These are phyloP conservation scores for Cinchona pubescens DNA, from an alignment of 257 asterid genomes.

Conservation along the genomic window DNA sequence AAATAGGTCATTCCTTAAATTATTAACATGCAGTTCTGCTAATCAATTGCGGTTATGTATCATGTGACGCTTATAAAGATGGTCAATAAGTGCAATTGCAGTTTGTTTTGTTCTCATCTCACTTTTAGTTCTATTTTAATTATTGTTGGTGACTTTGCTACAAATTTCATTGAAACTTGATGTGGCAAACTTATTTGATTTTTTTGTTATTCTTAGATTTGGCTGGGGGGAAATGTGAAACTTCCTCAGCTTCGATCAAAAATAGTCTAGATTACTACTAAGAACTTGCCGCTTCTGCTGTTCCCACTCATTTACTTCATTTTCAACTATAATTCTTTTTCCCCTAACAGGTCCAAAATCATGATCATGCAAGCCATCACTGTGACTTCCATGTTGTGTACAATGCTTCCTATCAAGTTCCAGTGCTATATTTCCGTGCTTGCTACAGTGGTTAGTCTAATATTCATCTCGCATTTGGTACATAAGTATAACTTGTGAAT, in stretches of 20 bases:
- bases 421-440: constrained; percentile 82
- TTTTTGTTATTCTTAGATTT: neutral
- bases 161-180: neutral
- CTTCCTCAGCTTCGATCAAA: neutral
- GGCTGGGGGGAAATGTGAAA: neutral
- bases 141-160: neutral
- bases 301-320: neutral
- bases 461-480: too few relatives aligned
- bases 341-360: constrained; percentile 44
- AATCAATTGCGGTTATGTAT: too few relatives aligned
- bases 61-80: too few relatives aligned
- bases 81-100: too few relatives aligned
- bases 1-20: too few relatives aligned
- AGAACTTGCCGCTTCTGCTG: too few relatives aligned
- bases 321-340: constrained; percentile 10
- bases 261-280: too few relatives aligned
- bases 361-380: constrained; percentile 38
- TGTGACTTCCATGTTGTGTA: constrained; percentile 74
- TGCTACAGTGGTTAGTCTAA: constrained; percentile 54
- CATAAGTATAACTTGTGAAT: too few relatives aligned
- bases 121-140: neutral
- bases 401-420: constrained; percentile 75
- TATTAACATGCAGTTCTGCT: too few relatives aligned
- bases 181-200: neutral
- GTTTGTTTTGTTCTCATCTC: too few relatives aligned